Evolutionary conservation across 495 filamentous ascomycete species (phyloP), one percentile per base, ranked within the genome.

Genomic region (Lasiosphaeria miniovina): DNA sequence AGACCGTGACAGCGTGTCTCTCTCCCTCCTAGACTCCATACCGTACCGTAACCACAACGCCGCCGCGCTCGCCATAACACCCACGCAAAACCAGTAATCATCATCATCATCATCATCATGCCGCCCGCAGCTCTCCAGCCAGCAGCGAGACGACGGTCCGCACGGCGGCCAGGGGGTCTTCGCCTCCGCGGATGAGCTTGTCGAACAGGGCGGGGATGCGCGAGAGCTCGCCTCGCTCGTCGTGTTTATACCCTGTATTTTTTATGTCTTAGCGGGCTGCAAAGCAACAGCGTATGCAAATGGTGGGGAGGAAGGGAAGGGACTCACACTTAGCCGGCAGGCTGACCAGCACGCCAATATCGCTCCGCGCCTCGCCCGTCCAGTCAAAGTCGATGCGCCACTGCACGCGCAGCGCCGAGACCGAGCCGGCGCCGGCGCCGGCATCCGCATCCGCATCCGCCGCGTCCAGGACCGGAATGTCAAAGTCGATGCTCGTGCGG

Each of bases 361-460:
- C 70, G 58, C 77, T 83, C 67, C 80, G 75, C 5, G 83, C 83
- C 66, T 88, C 83, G 5, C 85, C 85, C 0, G 82, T 84, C 83
- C 83, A 86, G 64, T 86, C 84, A 68, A 88, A 86, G 11, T 70
- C 65, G 43, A 86, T 82, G 36, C 64, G 67, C 85, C 85, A 88
- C 67, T 72, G 69, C 14, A 84, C 68, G n/a, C 79, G 72, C 38
- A 77, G 54, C 57, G 55, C 65, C 12, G 74, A 70, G 12, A 52
- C 51, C 34, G 70, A 65, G 15, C 33, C 61, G 1, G 55, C 36
- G 4, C 10, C 54, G 4, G 9, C 54, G 36, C 8, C 54, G 10
- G 31, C 49, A 41, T 41, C 52, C 24, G 24, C 24, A 24, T 24
- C 24, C 24, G 2, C 24, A 1, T 60, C 60, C 24, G 57, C 36